These are phyloP conservation scores for Phalaenopsis equestris DNA, from an alignment of 106 monocot genomes.

Conservation along the genomic window DNA sequence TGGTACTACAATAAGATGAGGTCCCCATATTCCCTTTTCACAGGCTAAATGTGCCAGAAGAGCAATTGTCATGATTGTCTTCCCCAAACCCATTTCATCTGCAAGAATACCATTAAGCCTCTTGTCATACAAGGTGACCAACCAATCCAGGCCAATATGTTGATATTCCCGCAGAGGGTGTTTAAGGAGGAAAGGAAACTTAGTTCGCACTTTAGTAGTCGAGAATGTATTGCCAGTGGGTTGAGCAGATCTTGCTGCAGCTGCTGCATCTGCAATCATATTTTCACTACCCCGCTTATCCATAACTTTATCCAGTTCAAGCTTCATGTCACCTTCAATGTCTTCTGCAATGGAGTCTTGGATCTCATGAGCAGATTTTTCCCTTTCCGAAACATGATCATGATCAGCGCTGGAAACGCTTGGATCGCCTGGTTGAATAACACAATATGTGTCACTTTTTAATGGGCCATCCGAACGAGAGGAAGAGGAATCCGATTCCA, in stretches of 20 bases:
- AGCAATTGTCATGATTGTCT: conserved; percentile 99
- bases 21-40: conserved; percentile 99
- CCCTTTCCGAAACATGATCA: conserved; percentile 6
- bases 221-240: conserved; percentile 98
- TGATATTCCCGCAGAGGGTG: conserved; percentile 93
- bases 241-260: conserved; percentile 98
- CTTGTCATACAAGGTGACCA: conserved; percentile 97
- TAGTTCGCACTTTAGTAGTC: conserved; percentile 92
- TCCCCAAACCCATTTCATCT: conserved; percentile 99
- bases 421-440: conserved; percentile 9
- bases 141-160: conserved; percentile 97
- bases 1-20: conserved; percentile 96
- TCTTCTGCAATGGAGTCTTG: conserved; percentile 10
- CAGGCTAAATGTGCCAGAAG: conserved; percentile 93
- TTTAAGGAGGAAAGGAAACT: conserved; percentile 94
- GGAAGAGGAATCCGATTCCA: conserved; percentile 39
- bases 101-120: conserved; percentile 96
- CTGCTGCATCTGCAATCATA: conserved; percentile 95
- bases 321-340: conserved; percentile 4
- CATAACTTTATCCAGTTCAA: conserved; percentile 9
- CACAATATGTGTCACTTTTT: conserved; percentile 16
- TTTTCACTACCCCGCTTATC: conserved; percentile 55
- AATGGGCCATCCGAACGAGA: conserved; percentile 34
- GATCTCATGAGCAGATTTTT: conserved; percentile 5
- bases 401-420: conserved; percentile 5